Conservation (phyloP, 2,329 filamentous ascomycete species). For the Pleurostoma richardsiae region DNA sequence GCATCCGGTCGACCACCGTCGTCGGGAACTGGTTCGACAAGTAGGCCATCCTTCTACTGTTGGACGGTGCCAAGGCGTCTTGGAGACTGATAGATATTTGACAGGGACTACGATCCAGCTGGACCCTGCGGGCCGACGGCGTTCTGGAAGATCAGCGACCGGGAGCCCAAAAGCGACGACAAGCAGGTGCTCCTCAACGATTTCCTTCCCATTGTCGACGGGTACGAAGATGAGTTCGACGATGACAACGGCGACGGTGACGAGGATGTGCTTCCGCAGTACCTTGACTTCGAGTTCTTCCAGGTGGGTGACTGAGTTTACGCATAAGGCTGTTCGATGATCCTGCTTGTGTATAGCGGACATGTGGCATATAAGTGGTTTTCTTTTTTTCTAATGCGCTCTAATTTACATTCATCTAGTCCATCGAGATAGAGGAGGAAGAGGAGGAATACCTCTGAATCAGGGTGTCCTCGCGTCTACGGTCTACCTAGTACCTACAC, state of each 20-base stretch:
- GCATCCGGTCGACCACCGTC: constrained; percentile 57
- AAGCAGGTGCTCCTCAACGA: constrained; percentile 18
- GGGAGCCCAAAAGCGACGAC: constrained; percentile 21
- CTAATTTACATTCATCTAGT: too few relatives aligned
- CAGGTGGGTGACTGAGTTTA: background rate
- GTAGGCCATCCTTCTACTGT: constrained; percentile 28
- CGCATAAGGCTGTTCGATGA: too few relatives aligned
- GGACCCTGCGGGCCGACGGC: constrained; percentile 71
- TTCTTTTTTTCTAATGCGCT: too few relatives aligned
- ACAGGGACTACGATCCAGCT: constrained; percentile 58
- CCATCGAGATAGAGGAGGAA: too few relatives aligned
- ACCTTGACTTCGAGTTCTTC: background rate
- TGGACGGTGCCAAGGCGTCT: background rate
- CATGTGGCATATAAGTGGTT: too few relatives aligned
- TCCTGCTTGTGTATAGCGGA: too few relatives aligned
- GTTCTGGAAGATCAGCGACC: constrained; percentile 70
- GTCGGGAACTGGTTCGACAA: constrained; percentile 76
- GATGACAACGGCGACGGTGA: background rate
- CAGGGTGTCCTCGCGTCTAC: too few relatives aligned
- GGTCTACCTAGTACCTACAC: constrained; percentile 4
- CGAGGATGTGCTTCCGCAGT: background rate
- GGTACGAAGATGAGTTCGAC: background rate
- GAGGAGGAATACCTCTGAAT: too few relatives aligned
- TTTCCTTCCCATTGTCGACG: constrained; percentile 13
- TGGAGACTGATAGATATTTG: background rate